Percentiles rank a stretch among this genome's conserved stretches.
phyloP scores from a whole-genome alignment of 2,329 filamentous ascomycete genomes.

The Botrytis hyacinthi region DNA sequence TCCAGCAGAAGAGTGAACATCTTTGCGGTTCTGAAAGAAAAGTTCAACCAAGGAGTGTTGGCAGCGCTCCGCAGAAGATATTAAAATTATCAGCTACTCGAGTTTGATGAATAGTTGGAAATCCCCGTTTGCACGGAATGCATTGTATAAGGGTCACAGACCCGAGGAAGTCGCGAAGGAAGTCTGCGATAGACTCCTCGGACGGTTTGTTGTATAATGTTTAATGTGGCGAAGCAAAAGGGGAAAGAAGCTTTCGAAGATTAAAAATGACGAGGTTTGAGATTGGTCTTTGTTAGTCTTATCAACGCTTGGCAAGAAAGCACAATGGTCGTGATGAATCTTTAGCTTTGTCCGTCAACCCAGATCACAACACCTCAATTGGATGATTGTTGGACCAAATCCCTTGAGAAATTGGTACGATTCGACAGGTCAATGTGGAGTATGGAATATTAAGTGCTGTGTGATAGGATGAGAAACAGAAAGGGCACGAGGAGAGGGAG shows the following conservation, averaged over 20 bases:
- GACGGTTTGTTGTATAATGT: conserved; percentile 1
- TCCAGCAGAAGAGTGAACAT: conserved; percentile 33
- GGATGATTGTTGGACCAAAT: not conserved
- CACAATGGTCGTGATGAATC: not conserved
- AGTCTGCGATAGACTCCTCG: conserved; percentile 12
- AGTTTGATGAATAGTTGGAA: not conserved
- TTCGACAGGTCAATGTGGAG: conserved; percentile 6
- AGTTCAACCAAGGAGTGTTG: not conserved
- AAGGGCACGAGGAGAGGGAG: not conserved
- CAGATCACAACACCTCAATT: not conserved
- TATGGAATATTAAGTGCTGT: not conserved
- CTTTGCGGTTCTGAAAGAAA: conserved; percentile 6
- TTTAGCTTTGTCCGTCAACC: conserved; percentile 2
- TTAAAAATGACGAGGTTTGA: conserved; percentile 14
- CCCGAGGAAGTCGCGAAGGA: conserved; percentile 15
- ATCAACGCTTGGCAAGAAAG: conserved; percentile 8
- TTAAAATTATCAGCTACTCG: conserved; percentile 6
- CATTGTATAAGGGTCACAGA: conserved; percentile 7
- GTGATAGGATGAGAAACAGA: not conserved
- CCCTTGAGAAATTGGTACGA: not conserved
- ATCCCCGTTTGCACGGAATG: conserved; percentile 14
- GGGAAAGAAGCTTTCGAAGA: conserved; percentile 8
- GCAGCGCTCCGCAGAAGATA: not conserved
- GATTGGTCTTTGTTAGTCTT: conserved; percentile 8
- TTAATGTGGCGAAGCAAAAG: conserved; percentile 18